Evolutionary conservation across 2,329 filamentous ascomycete genomes (phyloP), one percentile per base, ranked within the genome.

Genomic region (Parafenestella ontariensis): DNA sequence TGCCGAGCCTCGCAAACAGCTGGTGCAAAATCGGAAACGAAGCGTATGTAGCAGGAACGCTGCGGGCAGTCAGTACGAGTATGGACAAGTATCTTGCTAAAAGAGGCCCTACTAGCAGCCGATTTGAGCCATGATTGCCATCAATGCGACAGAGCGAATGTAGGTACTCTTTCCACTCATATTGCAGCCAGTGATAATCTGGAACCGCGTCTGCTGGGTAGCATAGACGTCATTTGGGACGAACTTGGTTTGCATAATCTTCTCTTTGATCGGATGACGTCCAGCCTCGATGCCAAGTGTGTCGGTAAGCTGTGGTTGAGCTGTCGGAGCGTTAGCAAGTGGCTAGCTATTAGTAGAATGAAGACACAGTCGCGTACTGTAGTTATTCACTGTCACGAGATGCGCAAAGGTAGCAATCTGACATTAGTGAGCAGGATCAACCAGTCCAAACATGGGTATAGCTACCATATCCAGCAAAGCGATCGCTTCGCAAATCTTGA

Each of bases 151-250:
- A 1, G 90, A 89, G 45, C 92, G 87, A 58, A 98, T 96, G 69
- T 97, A 98, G 0, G 93, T 99, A 60, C 90, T 96, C 74, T 98
- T 99, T 0, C 73, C 95, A 65, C 92, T 96, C 95, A 99, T 99
- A 66, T 99, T 99, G 73, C 91, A 96, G 3, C 95, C 94, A 0
- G 94, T 98, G 59, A 99, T 88, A 57, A 98, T 89, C 62, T 98
- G 93, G 67, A 97, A 96, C 1, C 93, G 87, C 31, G 87, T 87
- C 56, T 94, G 87, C 29, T 89, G 83, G 0, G 88, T 90, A 2
- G 91, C 89, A 66, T 93, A 98, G 24, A 93, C 90, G 68, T 98
- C 93, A 60, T 98, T 98, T 0, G 95, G 90, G 3, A 98, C 81
- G 69, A 90, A 96, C 20, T 85, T 86, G 41, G 83, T 83, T 0